Evolutionary conservation across 495 filamentous ascomycete genomes (phyloP), one percentile per base, ranked within the genome.

Genomic region (Evansstolkia leycettana): DNA sequence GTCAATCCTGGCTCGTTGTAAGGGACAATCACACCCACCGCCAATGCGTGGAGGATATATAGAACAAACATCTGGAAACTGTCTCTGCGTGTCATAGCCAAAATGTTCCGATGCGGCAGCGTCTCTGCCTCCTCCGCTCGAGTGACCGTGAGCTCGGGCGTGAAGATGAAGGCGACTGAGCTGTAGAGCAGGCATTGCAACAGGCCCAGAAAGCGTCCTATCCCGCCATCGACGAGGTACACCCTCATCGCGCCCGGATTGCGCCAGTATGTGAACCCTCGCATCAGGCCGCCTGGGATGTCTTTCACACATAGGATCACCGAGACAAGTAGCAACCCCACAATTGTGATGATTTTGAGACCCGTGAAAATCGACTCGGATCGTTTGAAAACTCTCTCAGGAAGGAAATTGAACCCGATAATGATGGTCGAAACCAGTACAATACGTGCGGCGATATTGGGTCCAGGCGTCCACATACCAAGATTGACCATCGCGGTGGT

Each of bases 401-500:
- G 82, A 31, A 86, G 76, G 28, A 88, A 57, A 51, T 94, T 94
- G 59, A 84, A 81, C 9, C 52, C 45, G 26, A 88, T 58, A 34
- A 90, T 80, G 16, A 76, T 45, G 5, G 67, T 11, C n/a, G 78
- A 72, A 54, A 89, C 82, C 36, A 89, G 57, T 9, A 71, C 67
- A 31, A 93, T 70, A 54, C 80, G 89, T 14, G 81, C 67, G 19
- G 76, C 75, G 34, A 80, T 70, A 17, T 68, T 70, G 17, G 78
- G 34, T 5, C 58, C 25, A 3, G 60, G 51, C 25, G 79, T 70
- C 87, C 85, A 95, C 51, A 80, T 80, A 12, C 76, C 65, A 34
- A 92, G 76, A 17, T 83, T 92, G 37, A 94, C 76, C 39, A 85
- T 79, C 15, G 84, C 86, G 2, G 84, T 77, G 25, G 89, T 80